phyloP scores from a whole-genome alignment of 2,329 filamentous ascomycete genomes.

The Phialophora chinensis region DNA sequence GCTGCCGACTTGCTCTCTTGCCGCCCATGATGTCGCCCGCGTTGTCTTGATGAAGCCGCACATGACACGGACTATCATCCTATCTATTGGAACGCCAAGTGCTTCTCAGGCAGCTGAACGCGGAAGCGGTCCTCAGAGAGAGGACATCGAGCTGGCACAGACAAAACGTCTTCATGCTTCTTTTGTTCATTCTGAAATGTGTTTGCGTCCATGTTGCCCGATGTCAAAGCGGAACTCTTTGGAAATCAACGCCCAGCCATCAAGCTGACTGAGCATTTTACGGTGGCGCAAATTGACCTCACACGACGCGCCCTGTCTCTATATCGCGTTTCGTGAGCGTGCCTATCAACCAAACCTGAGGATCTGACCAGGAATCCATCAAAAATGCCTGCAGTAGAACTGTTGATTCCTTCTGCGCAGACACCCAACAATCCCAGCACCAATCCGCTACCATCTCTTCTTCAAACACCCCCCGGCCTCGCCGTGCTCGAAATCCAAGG shows the following conservation, averaged over 20 bases:
- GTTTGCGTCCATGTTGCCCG: background rate
- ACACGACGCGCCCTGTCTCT: background rate
- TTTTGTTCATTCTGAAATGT: background rate
- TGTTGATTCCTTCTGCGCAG: constrained; percentile 43
- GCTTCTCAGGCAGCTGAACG: background rate
- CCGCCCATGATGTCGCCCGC: background rate
- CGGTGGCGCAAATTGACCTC: background rate
- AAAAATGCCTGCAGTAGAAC: constrained; percentile 52
- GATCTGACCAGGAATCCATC: background rate
- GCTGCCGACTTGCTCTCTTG: background rate
- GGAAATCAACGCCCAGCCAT: background rate
- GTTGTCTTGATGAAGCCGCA: background rate
- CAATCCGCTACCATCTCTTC: constrained; percentile 76
- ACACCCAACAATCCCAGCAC: constrained; percentile 17
- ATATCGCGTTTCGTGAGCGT: background rate
- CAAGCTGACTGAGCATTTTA: background rate
- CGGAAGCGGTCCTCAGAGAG: background rate
- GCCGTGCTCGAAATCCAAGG: constrained; percentile 93
- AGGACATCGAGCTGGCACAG: background rate
- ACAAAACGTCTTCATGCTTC: background rate
- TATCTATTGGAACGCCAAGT: background rate
- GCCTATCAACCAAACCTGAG: background rate
- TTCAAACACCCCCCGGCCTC: constrained; percentile 87
- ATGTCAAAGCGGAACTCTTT: background rate
- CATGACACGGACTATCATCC: background rate